Evolutionary conservation across 768 basidiomycete genomes (phyloP), one percentile per base, ranked within the genome.

Genomic region (Grammothele lineata): DNA sequence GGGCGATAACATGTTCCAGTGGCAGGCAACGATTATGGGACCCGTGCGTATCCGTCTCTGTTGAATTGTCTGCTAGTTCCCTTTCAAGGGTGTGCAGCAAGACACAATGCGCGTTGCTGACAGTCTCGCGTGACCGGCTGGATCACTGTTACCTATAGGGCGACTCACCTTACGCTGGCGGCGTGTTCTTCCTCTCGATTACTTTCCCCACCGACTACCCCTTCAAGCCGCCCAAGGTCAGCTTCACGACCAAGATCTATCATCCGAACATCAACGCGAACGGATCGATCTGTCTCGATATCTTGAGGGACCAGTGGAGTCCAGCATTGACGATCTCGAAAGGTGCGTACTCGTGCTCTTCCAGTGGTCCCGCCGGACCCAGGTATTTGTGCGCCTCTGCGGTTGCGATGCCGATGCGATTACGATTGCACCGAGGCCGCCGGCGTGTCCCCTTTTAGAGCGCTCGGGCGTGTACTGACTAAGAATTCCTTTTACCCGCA

Each of bases 221-320:
- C 21, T 98, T 98, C 86, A 97, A 98, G 74, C 96, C 96, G 35
- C 96, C 96, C 70, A 99, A 99, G 81, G 92, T 99, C 72, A 87
- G 87, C 75, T 99, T 99, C 71, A 95, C 92, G 57, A 98, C 96
- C 64, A 97, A 96, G 88, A 97, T 97, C 61, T 98, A 97, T 70
- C 95, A 98, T 70, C 95, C 95, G 27, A 98, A 98, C 78, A 97
- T 99, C 92, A 99, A 99, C 67, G 91, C 95, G 59, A 99, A 99
- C 62, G 96, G 96, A 34, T 94, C 92, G 55, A 98, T 99, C 70
- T 99, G 95, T 69, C 73, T 99, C 60, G 96, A 99, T 69, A 99
- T 99, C 64, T 74, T 99, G 65, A 79, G 94, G 69, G 96, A 99
- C 69, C 96, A 98, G 66, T 99, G 96, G 96, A 93, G 90, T 53